Evolutionary conservation across 768 basidiomycete species (phyloP).

Genomic region (Russula emetica): DNA sequence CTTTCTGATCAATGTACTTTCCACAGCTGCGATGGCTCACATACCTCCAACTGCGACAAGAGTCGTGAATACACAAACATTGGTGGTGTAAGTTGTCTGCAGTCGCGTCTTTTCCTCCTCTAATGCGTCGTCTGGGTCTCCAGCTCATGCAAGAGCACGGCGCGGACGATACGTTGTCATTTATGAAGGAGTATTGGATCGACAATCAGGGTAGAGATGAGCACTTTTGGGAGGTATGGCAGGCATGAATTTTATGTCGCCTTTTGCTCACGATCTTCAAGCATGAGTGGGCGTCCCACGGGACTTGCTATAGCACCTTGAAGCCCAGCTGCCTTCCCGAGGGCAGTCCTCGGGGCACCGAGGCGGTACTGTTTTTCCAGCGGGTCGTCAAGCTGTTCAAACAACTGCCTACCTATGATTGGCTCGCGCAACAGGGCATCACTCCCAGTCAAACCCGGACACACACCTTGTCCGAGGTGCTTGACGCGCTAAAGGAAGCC

Average conservation of each 20-base stretch:
- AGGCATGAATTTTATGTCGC: not conserved
- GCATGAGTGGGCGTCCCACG: slow-evolving; percentile 72
- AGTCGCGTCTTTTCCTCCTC: not conserved
- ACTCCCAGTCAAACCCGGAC: slow-evolving; percentile 57
- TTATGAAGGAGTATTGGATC: slow-evolving; percentile 63
- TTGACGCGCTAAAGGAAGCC: slow-evolving; percentile 50
- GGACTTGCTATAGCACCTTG: slow-evolving; percentile 59
- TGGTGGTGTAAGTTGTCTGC: slow-evolving; percentile 32
- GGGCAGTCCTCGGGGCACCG: slow-evolving; percentile 56
- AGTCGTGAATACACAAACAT: slow-evolving; percentile 47
- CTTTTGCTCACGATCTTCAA: slow-evolving; percentile 5
- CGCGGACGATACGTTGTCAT: slow-evolving; percentile 53
- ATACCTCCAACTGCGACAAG: slow-evolving; percentile 37
- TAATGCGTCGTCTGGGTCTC: not conserved
- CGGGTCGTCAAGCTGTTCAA: slow-evolving; percentile 56
- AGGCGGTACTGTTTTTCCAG: slow-evolving; percentile 68
- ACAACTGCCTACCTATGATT: slow-evolving; percentile 70
- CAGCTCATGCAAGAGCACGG: slow-evolving; percentile 58
- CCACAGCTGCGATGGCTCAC: slow-evolving; percentile 52
- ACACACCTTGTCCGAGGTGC: slow-evolving; percentile 51
- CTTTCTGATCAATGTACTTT: slow-evolving; percentile 9
- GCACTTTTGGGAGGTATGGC: slow-evolving; percentile 61
- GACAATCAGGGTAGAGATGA: slow-evolving; percentile 56
- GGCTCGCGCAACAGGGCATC: slow-evolving; percentile 69
- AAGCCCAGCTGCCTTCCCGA: slow-evolving; percentile 53